These are phyloP conservation scores for Leishmania lainsoni DNA, from an alignment of 208 protist genomes.

Conservation along the genomic window DNA sequence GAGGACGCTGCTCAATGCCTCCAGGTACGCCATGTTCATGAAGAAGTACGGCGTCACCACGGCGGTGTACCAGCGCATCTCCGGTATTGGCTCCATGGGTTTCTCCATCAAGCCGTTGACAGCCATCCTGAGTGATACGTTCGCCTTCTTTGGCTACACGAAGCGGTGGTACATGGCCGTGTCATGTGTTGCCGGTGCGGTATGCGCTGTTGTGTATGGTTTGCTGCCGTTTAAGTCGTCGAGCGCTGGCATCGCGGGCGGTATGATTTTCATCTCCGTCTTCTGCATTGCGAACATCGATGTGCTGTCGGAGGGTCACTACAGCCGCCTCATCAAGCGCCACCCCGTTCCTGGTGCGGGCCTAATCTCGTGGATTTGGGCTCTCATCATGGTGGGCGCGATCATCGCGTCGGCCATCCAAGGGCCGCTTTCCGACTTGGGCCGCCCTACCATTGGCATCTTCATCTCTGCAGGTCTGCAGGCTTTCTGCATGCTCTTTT, in stretches of 20 bases:
- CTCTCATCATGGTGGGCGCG: constrained; percentile 39
- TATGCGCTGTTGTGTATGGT: constrained; percentile 43
- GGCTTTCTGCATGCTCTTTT: constrained; percentile 30
- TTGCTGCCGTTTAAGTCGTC: constrained; percentile 39
- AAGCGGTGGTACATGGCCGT: constrained; percentile 62
- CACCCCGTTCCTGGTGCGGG: constrained; percentile 36
- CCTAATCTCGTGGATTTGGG: constrained; percentile 59
- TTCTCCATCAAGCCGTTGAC: constrained; percentile 64
- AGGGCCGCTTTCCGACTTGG: constrained; percentile 44
- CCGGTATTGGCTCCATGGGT: constrained; percentile 38
- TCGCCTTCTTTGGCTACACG: constrained; percentile 54
- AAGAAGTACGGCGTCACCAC: constrained; percentile 27
- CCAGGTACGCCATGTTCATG: constrained; percentile 51
- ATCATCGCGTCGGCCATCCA: constrained; percentile 45
- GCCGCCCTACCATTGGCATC: constrained; percentile 38
- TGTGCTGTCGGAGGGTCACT: constrained; percentile 60
- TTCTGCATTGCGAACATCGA: constrained; percentile 59
- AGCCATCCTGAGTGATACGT: constrained; percentile 55
- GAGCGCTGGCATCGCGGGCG: constrained; percentile 41
- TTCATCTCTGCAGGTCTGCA: constrained; percentile 46
- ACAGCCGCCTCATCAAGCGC: constrained; percentile 54
- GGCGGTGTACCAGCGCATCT: constrained; percentile 42
- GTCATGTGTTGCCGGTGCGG: constrained; percentile 38
- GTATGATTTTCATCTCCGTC: constrained; percentile 46
- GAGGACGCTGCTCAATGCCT: constrained; percentile 29